phyloP scores from a whole-genome alignment of 2,329 filamentous ascomycete species.

The Aspergillus cejpii region DNA sequence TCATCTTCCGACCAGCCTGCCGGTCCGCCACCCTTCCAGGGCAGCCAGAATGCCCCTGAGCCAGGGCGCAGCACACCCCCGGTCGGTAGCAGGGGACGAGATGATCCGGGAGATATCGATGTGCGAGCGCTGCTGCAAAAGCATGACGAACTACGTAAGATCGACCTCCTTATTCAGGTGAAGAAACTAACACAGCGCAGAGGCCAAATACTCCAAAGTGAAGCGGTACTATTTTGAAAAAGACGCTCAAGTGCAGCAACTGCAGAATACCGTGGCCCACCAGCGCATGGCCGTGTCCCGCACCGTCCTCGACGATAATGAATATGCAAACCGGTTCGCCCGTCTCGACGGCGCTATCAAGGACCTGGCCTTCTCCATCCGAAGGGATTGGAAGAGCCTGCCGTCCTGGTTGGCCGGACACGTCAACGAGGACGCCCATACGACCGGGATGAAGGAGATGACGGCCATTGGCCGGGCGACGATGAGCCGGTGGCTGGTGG shows the following conservation, averaged over 20 bases:
- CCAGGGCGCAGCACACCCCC: conserved; percentile 44
- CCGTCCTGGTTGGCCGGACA: conserved; percentile 72
- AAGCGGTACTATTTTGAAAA: conserved; percentile 97
- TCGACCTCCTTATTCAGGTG: conserved; percentile 1
- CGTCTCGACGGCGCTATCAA: conserved; percentile 89
- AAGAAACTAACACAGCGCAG: conserved; percentile 42
- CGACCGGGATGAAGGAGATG: conserved; percentile 94
- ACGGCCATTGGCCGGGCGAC: conserved; percentile 85
- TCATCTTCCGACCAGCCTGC: conserved; percentile 13
- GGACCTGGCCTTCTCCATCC: conserved; percentile 90
- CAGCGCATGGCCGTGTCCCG: conserved; percentile 91
- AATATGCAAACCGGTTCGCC: conserved; percentile 83
- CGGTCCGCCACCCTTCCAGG: conserved; percentile 4
- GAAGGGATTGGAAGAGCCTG: conserved; percentile 82
- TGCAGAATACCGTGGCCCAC: conserved; percentile 96
- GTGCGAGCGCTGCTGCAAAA: conserved; percentile 40
- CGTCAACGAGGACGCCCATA: conserved; percentile 77
- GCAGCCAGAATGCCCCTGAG: conserved; percentile 28
- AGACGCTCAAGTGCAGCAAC: conserved; percentile 77
- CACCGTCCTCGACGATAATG: conserved; percentile 89
- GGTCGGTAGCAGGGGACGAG: conserved; percentile 4
- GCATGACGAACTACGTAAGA: conserved; percentile 44
- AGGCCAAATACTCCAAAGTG: conserved; percentile 94
- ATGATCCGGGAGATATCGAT: conserved; percentile 41
- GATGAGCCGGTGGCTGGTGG: conserved; percentile 82